Conservation (phyloP, 2,329 filamentous ascomycete species). For the Orbilia javanica region DNA sequence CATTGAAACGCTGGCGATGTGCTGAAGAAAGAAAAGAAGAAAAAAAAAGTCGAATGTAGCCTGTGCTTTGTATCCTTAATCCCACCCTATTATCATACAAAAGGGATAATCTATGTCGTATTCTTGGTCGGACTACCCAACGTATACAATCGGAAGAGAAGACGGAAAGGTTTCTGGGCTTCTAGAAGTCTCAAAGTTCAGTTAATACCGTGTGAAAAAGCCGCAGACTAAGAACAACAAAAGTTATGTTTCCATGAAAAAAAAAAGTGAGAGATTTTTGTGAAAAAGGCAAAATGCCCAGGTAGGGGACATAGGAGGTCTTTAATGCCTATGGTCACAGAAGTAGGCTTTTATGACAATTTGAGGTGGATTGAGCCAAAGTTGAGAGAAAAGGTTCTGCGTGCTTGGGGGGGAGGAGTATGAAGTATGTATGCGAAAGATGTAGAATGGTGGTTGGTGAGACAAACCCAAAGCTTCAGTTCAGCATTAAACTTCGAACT, state of each 20-base stretch:
- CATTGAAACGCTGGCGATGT: slow-evolving; percentile 41
- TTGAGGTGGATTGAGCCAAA: slow-evolving; percentile 57
- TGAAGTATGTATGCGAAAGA: slow-evolving; percentile 38
- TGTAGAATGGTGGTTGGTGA: slow-evolving; percentile 55
- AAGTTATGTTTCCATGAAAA: slow-evolving; percentile 7
- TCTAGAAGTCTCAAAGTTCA: slow-evolving; percentile 34
- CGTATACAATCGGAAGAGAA: slow-evolving; percentile 2
- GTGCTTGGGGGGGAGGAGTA: neutral
- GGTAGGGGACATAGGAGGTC: slow-evolving; percentile 12
- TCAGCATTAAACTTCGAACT: slow-evolving; percentile 46
- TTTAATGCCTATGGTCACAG: slow-evolving; percentile 42
- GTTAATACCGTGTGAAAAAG: slow-evolving; percentile 40
- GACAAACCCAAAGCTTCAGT: slow-evolving; percentile 59
- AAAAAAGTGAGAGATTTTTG: slow-evolving; percentile 36
- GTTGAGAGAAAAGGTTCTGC: slow-evolving; percentile 37
- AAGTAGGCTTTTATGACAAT: slow-evolving; percentile 23
- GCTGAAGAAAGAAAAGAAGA: slow-evolving; percentile 13
- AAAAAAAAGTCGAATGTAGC: slow-evolving; percentile 1
- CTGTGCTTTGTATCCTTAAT: slow-evolving; percentile 9
- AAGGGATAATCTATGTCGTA: slow-evolving; percentile 1
- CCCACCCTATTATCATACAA: slow-evolving; percentile 25
- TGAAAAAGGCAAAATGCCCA: slow-evolving; percentile 25
- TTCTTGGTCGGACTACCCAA: slow-evolving; percentile 18
- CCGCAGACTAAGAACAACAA: slow-evolving; percentile 12
- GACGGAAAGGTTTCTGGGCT: slow-evolving; percentile 3